phyloP scores from a whole-genome alignment of 768 basidiomycete species.

The Lentinus tigrinus region DNA sequence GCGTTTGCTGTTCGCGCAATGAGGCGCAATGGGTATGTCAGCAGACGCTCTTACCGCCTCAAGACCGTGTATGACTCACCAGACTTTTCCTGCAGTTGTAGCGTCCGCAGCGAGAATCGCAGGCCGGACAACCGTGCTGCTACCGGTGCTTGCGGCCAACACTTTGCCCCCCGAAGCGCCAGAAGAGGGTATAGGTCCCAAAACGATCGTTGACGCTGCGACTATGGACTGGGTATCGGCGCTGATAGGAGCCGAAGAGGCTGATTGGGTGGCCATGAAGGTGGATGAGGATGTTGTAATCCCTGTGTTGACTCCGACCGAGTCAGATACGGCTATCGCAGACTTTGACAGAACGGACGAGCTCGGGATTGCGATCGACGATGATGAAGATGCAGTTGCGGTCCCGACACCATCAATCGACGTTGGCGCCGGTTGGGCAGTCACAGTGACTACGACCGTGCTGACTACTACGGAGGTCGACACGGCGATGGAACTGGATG shows the following conservation, averaged over 20 bases:
- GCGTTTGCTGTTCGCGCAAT: not conserved
- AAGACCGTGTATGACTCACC: not conserved
- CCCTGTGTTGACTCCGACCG: not conserved
- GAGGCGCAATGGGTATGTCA: not conserved
- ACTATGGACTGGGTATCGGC: not conserved
- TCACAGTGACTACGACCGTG: constrained; percentile 26
- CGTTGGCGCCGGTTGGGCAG: constrained; percentile 4
- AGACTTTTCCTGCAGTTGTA: not conserved
- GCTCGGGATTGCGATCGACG: not conserved
- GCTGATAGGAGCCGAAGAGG: not conserved
- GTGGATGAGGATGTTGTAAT: not conserved
- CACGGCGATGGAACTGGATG: not conserved
- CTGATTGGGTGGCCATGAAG: not conserved
- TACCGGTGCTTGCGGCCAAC: not conserved
- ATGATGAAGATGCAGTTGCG: not conserved
- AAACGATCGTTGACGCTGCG: not conserved
- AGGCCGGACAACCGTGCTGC: not conserved
- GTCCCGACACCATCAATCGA: not conserved
- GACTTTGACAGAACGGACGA: not conserved
- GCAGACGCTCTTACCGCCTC: not conserved
- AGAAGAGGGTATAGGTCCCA: not conserved
- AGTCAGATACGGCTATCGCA: not conserved
- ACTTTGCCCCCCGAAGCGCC: not conserved
- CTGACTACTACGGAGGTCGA: constrained; percentile 23
- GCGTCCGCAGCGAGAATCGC: not conserved